Base-by-base conservation (phyloP, 805 yeast genomes). In the Vanderwaltozyma polyspora region DNA sequence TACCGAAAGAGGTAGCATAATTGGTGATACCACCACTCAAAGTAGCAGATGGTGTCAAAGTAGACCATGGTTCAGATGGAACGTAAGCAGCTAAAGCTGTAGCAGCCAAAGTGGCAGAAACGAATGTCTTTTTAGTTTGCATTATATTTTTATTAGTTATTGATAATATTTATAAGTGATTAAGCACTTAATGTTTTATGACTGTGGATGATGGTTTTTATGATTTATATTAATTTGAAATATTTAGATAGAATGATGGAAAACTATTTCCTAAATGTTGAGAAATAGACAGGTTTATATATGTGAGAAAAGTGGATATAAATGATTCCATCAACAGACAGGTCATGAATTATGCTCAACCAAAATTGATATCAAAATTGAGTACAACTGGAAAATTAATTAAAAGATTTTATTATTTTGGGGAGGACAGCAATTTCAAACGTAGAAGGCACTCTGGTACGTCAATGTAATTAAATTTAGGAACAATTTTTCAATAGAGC, bases 1-100 rank as follows among this genome's bases (percentile, higher is more conserved):
- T 59, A 56, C 68, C 68, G 39, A 63, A 63, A 25, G 64, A 49
- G 19, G 60, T 52, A 25, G 54, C 36, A 44, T 56, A 60, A 32
- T 49, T 51, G 27, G 64, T 54, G 23, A 56, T 30, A 41, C 63
- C 68, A 41, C 57, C 57, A 30, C 48, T 36, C 49, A 53, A 59
- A 29, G 61, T 57, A 25, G 57, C 48, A 23, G 46, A 39, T 46
- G 67, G 67, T 18, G 65, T 62, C 44, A 63, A 52, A 37, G 66
- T 62, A 28, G 61, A 38, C 68, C 67, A 63, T 40, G 63, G 60
- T 40, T 57, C 53, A 19, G 56, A 43, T 37, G 52, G 49, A 30
- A 44, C 46, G 27, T 45, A 41, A 18, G 54, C 42, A 29, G 48
- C 46, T 17, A 48, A 17, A 19, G 49, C 40, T 19, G 52, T 41